These are phyloP conservation scores for Amborella trichopoda DNA, from an alignment of 164 flowering plant species.

Conservation along the genomic window DNA sequence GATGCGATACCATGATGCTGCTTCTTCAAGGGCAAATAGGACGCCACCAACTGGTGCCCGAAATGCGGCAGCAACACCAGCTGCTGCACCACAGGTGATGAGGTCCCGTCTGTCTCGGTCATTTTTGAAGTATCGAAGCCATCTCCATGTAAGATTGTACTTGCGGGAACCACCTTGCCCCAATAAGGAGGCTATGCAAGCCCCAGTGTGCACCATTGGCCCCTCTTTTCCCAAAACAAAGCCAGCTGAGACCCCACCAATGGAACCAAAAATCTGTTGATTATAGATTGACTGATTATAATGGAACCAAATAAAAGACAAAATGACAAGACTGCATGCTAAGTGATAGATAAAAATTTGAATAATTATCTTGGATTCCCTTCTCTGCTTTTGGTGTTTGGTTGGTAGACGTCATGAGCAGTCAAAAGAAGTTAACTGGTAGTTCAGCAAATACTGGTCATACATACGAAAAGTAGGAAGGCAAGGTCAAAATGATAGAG, in stretches of 20 bases:
- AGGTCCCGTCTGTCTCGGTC: slow-evolving; percentile 87
- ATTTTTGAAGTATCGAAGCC: slow-evolving; percentile 87
- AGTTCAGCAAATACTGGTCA: too few species aligned
- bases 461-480: too few species aligned
- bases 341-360: too few species aligned
- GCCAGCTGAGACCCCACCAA: slow-evolving; percentile 75
- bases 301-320: too few species aligned
- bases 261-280: slow-evolving; percentile 73
- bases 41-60: slow-evolving; percentile 98
- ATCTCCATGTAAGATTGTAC: slow-evolving; percentile 78
- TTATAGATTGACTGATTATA: too few species aligned
- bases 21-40: slow-evolving; percentile 90
- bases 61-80: slow-evolving; percentile 94
- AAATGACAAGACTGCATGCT: too few species aligned
- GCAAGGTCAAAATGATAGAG: too few species aligned
- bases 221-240: slow-evolving; percentile 95
- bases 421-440: too few species aligned
- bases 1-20: slow-evolving; percentile 82
- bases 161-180: slow-evolving; percentile 93
- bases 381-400: too few species aligned
- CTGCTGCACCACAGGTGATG: slow-evolving; percentile 95
- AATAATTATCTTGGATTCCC: too few species aligned
- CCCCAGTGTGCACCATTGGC: slow-evolving; percentile 98
- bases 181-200: slow-evolving; percentile 78
- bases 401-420: too few species aligned